Evolutionary conservation across 1,284 basidiomycete species (phyloP), one percentile per base, ranked within the genome.

Genomic region (Microbotryomycetes sp.): DNA sequence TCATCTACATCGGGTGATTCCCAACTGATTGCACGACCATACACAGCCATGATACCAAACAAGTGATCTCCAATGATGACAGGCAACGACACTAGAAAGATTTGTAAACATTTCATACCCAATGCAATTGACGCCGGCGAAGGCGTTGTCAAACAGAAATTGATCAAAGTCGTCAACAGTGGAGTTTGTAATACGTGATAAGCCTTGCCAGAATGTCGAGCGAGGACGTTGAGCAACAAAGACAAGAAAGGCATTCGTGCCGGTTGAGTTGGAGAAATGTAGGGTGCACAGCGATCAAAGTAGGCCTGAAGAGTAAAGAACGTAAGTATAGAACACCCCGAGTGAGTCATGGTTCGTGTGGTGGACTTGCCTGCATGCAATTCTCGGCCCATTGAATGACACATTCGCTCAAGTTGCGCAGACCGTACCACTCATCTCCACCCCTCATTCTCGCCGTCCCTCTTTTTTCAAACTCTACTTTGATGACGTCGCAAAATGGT

Each of bases 11-110:
- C 50, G 2, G 45, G 42, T 19, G 45, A 47, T 46, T 66, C 64
- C 67, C 67, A 68, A 45, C 59, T 54, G 25, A 67, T 63, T 19
- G 59, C 54, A 16, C 67, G 61, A 1, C 53, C 65, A 30, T 59
- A 69, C 0, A 60, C 62, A 19, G 60, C 59, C 56, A 64, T 61
- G 49, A 59, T 56, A 9, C 59, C 62, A 14, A 64, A 58, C 49
- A 70, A n/a, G 12, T 62, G 28, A 19, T 66, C 63, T 36, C 68
- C 67, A n/a, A 64, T 59, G 47, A 70, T 59, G 55, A 65, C 60
- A 2, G 63, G 59, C 9, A 66, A 55, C n/a, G 62, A 55, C 15
- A 66, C 69, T 50, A 68, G 57, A 32, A 61, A 59, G 47, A 67
- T 62, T 29, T 47, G 54, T 9, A 70, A 52, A 31, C 58, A 63